Evolutionary conservation across 1,284 basidiomycete genomes (phyloP), one percentile per base, ranked within the genome.

Genomic region (Pseudozyma thailandica): DNA sequence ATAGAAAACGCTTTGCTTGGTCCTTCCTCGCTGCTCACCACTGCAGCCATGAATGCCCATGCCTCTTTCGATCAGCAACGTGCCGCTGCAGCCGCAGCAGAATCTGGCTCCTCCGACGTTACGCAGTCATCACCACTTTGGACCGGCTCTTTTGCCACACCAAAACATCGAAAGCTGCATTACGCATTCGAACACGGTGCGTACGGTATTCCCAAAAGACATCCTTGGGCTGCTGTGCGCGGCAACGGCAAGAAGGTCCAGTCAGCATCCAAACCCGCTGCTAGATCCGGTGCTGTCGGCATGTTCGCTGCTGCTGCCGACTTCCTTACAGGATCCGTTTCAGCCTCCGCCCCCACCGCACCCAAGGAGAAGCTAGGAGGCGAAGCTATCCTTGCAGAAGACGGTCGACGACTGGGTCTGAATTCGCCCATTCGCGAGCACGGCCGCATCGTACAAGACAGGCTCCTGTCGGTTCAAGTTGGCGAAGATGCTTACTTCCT

Each of bases 401-500:
- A 69, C 23, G 70, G 69, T 20, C 63, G 47, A 23, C 50, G 50
- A n/a, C 59, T 63, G 9, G 74, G 74, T 5, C 66, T 77, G 59
- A 72, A 72, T 28, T 78, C 75, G 27, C 53, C 76, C 6, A 80
- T 81, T 23, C 75, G 80, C 20, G 66, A 78, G 37, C 59, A 80
- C 25, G 80, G 80, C 10, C 65, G 74, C 10, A 77, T 82, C 45
- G 74, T 80, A 1, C 72, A 70, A 15, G 79, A 80, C 18, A 74
- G 78, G 10, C 58, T 82, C 20, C 66, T 72, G 25, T 87, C 90
- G 0, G 89, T 91, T 0, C 90, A 91, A 78, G 89, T 93, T 8
- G 92, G 91, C 50, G 91, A 93, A 79, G 91, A 93, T 77, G 90
- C 91, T 9, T 94, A 93, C 81, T 94, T 94, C 71, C 85, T 94